These are phyloP conservation scores for Lipomyces yamanashiensis DNA, from an alignment of 805 yeast species.

Conservation along the genomic window DNA sequence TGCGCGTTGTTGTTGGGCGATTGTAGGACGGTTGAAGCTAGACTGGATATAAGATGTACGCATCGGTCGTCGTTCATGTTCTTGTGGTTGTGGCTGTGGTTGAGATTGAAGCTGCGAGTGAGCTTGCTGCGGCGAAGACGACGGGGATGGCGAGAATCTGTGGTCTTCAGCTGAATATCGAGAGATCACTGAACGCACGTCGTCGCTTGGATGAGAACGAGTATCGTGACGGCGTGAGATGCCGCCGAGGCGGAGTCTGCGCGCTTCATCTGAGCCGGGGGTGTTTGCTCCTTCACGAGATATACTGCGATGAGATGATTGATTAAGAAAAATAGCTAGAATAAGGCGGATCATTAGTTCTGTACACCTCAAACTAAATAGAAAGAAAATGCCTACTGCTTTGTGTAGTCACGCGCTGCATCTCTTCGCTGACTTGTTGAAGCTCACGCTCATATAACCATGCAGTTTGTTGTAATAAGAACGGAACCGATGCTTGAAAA, in stretches of 20 bases:
- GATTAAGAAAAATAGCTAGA: conserved; percentile 10
- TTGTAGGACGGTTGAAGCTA: conserved; percentile 8
- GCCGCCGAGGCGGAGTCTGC: neutral
- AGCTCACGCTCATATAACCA: conserved; percentile 51
- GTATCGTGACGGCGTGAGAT: neutral
- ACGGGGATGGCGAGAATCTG: conserved; percentile 1
- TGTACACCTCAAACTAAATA: neutral
- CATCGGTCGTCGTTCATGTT: conserved; percentile 1
- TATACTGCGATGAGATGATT: neutral
- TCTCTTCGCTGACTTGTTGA: conserved; percentile 44
- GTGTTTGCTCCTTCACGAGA: conserved; percentile 7
- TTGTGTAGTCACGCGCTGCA: conserved; percentile 36
- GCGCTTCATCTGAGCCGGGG: conserved; percentile 6
- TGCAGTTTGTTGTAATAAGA: conserved; percentile 50
- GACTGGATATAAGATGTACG: conserved; percentile 16
- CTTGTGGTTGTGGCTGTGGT: conserved; percentile 1
- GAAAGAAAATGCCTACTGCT: conserved; percentile 6
- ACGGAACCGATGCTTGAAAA: conserved; percentile 47
- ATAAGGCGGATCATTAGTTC: neutral
- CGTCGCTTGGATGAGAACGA: neutral
- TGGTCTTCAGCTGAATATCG: conserved; percentile 15
- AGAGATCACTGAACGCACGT: conserved; percentile 1
- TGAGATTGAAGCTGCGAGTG: conserved; percentile 4
- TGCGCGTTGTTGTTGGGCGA: neutral
- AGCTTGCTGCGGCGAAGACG: neutral